A percentile compares a stretch with the other conserved stretches of the same genome.
Evolutionary conservation across 2,329 filamentous ascomycete species (phyloP).

Genomic region (Plenodomus tracheiphilus): DNA sequence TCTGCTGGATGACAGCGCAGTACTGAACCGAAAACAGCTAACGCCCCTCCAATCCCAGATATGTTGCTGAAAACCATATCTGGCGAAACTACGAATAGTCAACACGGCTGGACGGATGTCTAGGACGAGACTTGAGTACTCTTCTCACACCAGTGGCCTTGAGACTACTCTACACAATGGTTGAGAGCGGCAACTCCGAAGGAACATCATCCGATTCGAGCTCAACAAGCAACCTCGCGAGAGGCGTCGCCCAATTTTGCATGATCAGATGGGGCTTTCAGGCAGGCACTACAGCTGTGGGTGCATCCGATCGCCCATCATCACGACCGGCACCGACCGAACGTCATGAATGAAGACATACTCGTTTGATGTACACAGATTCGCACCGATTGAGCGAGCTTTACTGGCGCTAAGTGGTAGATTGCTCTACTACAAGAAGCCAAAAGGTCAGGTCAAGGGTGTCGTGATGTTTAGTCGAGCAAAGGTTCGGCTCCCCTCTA

Average conservation of each 20-base stretch:
- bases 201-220: constrained; percentile 1
- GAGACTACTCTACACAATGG: background rate
- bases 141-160: no score
- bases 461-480: constrained; percentile 18
- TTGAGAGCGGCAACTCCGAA: background rate
- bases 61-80: background rate
- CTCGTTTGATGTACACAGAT: background rate
- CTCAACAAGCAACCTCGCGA: background rate
- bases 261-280: background rate
- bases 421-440: background rate
- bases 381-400: constrained; percentile 1
- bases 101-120: no score
- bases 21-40: background rate
- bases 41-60: background rate
- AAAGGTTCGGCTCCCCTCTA: constrained; percentile 33
- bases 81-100: no score
- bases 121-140: no score
- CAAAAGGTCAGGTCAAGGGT: constrained; percentile 12
- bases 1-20: background rate
- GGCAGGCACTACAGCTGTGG: constrained; percentile 6
- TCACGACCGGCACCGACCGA: background rate
- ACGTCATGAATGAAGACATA: constrained; percentile 8
- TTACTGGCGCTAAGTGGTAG: constrained; percentile 1
- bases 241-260: background rate
- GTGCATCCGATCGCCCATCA: constrained; percentile 12